Conservation (phyloP, 805 yeast genomes). For the Wickerhamiella qilinensis region DNA sequence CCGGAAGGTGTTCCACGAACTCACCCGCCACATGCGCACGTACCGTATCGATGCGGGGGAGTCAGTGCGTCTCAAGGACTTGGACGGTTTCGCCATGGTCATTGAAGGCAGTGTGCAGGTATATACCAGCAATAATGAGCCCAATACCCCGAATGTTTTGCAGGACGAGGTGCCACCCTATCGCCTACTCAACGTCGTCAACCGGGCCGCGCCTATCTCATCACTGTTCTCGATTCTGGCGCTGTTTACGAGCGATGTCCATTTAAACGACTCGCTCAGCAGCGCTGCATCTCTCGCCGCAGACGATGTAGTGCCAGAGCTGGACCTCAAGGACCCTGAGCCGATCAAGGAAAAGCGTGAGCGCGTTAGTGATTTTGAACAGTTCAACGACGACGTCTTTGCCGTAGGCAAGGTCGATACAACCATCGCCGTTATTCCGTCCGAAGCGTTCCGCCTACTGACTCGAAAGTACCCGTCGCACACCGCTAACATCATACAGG, state of each 20-base stretch:
- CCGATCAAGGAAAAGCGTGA: neutral
- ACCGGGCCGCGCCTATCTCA: slow-evolving; percentile 71
- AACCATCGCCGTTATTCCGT: slow-evolving; percentile 85
- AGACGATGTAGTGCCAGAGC: slow-evolving; percentile 3
- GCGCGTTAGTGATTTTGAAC: slow-evolving; percentile 9
- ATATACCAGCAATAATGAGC: slow-evolving; percentile 8
- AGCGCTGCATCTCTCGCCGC: neutral
- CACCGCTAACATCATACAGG: slow-evolving; percentile 85
- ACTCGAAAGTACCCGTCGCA: slow-evolving; percentile 69
- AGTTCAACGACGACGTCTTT: slow-evolving; percentile 28
- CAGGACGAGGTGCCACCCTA: slow-evolving; percentile 38
- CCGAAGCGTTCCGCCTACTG: slow-evolving; percentile 58
- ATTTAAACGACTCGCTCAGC: slow-evolving; percentile 10
- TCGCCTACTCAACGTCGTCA: slow-evolving; percentile 64
- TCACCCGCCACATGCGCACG: slow-evolving; percentile 83
- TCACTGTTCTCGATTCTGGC: slow-evolving; percentile 69
- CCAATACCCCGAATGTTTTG: slow-evolving; percentile 7
- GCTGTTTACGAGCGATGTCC: slow-evolving; percentile 40
- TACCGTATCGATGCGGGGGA: slow-evolving; percentile 68
- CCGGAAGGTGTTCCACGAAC: slow-evolving; percentile 76
- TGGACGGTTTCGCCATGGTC: slow-evolving; percentile 76
- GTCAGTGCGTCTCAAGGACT: slow-evolving; percentile 52
- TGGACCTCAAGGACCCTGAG: neutral
- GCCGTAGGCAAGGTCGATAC: slow-evolving; percentile 63
- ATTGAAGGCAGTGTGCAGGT: slow-evolving; percentile 84